Evolutionary conservation across 2,329 filamentous ascomycete species (phyloP), one percentile per base, ranked within the genome.

Genomic region (Ambrosiella beaveri): DNA sequence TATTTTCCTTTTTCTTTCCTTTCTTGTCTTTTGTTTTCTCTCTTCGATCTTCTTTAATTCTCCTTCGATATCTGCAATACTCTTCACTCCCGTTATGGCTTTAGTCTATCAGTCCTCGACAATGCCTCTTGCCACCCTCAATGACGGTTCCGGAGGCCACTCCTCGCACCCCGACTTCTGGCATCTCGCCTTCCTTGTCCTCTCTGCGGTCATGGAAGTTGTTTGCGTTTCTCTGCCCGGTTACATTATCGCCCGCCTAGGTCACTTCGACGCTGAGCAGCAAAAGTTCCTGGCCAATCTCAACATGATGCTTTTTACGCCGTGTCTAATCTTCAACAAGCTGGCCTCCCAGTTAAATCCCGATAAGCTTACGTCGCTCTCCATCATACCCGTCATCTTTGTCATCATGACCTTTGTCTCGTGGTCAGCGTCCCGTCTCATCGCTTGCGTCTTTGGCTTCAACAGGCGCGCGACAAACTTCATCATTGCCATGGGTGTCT

Each of bases 231-330:
- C 86, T 69, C 72, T 96, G 64, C 93, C 93, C 0, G 93, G 93
- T 36, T 98, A 96, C 71, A 85, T 98, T 62, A 82, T 96, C 57
- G 93, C 93, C 11, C 77, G 86, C 44, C 77, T 88, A 65, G 93
- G 93, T 68, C 86, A 95, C 73, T 97, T 98, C 71, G 88, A 95
- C 71, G 88, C 88, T 62, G 89, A 95, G 56, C 87, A 90, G 69
- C 93, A 98, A 70, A 97, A 96, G 71, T 94, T 98, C 67, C 77
- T 96, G 55, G 91, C 93, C 57, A 96, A 98, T 67, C 76, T 98
- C 64, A 98, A 98, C 69, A 89, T 96, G 60, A 87, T 86, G 73
- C 77, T 98, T 47, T 98, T 98, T 71, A 98, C 93, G 37, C 93
- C 93, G 63, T 97, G 93, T 69, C 81, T 98, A 63, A 94, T 98